These are phyloP conservation scores for Macrolepiota albuminosa DNA, from an alignment of 768 basidiomycete species.

Conservation along the genomic window DNA sequence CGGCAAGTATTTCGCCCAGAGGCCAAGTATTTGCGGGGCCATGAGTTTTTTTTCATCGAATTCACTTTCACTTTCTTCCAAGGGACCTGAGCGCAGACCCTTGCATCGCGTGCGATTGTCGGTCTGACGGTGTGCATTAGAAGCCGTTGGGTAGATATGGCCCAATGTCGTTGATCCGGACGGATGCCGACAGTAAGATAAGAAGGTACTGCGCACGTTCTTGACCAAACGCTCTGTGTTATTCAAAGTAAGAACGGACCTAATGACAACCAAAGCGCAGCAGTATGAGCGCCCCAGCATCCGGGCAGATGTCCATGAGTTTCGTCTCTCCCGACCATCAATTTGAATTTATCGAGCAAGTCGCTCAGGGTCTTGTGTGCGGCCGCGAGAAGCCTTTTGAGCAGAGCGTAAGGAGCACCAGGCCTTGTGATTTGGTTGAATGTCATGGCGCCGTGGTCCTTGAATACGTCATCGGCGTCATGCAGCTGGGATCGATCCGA, in stretches of 20 bases:
- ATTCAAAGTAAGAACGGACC: slow-evolving; percentile 36
- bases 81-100: slow-evolving; percentile 44
- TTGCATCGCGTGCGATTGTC: slow-evolving; percentile 58
- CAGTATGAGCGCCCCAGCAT: slow-evolving; percentile 87
- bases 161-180: slow-evolving; percentile 89
- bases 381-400: slow-evolving; percentile 74
- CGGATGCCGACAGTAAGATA: slow-evolving; percentile 92
- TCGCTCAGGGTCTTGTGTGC: slow-evolving; percentile 20
- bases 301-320: slow-evolving; percentile 80
- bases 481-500: slow-evolving; percentile 20
- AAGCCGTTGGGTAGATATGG: slow-evolving; percentile 90
- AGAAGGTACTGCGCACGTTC: slow-evolving; percentile 85
- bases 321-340: slow-evolving; percentile 56
- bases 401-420: slow-evolving; percentile 87
- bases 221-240: background rate
- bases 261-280: slow-evolving; percentile 64
- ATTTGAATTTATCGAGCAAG: slow-evolving; percentile 68
- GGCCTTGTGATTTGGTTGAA: slow-evolving; percentile 92
- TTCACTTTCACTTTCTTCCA: slow-evolving; percentile 17
- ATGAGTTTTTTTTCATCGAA: slow-evolving; percentile 37
- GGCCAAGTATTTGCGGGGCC: slow-evolving; percentile 95
- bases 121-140: slow-evolving; percentile 69
- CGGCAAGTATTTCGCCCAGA: slow-evolving; percentile 85
- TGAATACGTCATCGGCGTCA: slow-evolving; percentile 26
- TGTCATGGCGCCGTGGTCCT: slow-evolving; percentile 68